A percentile compares a stretch with the other conserved stretches of the same genome.
These are phyloP conservation scores for Russula griseocarnosa DNA, from an alignment of 768 basidiomycete species.

Conservation along the genomic window DNA sequence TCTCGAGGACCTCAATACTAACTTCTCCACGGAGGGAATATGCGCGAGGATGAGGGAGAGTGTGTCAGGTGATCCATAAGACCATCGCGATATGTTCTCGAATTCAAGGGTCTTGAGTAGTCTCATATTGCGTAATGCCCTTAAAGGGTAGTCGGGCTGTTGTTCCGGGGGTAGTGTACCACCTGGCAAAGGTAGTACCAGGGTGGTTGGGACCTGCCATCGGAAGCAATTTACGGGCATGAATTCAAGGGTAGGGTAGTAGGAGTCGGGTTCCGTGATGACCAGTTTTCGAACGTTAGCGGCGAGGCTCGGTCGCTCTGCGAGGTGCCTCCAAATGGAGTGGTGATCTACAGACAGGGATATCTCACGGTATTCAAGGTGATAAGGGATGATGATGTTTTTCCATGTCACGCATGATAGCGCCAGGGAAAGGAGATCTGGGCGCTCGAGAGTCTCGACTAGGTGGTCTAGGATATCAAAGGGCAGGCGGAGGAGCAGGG, in stretches of 20 bases:
- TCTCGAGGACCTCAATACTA: conserved; percentile 21
- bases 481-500: conserved; percentile 11
- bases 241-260: conserved; percentile 3
- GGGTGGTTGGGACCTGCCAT: conserved; percentile 18
- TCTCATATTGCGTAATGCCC: conserved; percentile 20
- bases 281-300: conserved; percentile 22
- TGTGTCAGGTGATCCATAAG: conserved; percentile 16
- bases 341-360: conserved; percentile 15
- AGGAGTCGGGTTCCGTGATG: conserved; percentile 15
- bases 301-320: conserved; percentile 22
- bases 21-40: conserved; percentile 20
- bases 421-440: conserved; percentile 22
- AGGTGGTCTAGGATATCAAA: conserved; percentile 18
- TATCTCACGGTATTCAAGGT: conserved; percentile 25
- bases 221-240: not conserved
- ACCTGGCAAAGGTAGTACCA: not conserved
- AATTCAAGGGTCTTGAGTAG: conserved; percentile 22
- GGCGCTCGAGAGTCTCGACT: conserved; percentile 13
- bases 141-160: conserved; percentile 4
- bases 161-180: not conserved
- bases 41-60: conserved; percentile 23
- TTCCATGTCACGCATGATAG: conserved; percentile 19
- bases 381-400: conserved; percentile 23
- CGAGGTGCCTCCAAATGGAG: conserved; percentile 22
- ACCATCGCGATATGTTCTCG: conserved; percentile 19